phyloP scores from a whole-genome alignment of 768 basidiomycete genomes.

The Naganishia kalamii region DNA sequence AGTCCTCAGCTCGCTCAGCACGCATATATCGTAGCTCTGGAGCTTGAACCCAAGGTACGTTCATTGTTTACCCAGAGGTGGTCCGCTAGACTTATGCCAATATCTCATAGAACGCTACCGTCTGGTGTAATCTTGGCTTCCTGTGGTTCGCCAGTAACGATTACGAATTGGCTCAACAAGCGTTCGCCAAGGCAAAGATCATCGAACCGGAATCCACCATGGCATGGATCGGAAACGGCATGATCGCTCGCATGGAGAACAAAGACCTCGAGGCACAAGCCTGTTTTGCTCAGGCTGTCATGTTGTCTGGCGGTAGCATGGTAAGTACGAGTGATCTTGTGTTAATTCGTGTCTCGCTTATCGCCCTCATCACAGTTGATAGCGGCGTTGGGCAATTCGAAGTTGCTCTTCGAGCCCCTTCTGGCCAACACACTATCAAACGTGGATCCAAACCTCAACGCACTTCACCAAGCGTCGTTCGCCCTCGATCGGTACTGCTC shows the following conservation, averaged over 20 bases:
- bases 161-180: conserved; percentile 72
- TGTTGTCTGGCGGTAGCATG: conserved; percentile 43
- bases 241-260: conserved; percentile 40
- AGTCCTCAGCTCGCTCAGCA: conserved; percentile 78
- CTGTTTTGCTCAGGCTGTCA: conserved; percentile 50
- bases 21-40: conserved; percentile 80
- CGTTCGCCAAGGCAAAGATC: conserved; percentile 78
- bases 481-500: conserved; percentile 69
- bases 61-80: background rate
- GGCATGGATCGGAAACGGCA: conserved; percentile 79
- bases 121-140: conserved; percentile 84
- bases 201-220: conserved; percentile 81
- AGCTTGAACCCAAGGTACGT: conserved; percentile 72
- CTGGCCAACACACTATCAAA: conserved; percentile 8
- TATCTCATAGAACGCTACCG: conserved; percentile 56
- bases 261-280: conserved; percentile 59
- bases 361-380: conserved; percentile 50
- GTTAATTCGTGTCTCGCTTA: background rate
- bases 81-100: conserved; percentile 10
- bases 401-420: conserved; percentile 54
- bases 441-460: conserved; percentile 40
- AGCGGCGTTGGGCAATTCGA: conserved; percentile 61
- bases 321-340: conserved; percentile 28
- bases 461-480: conserved; percentile 71
- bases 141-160: conserved; percentile 76